phyloP scores from a whole-genome alignment of 2,329 filamentous ascomycete genomes.

The Podosphaera leucotricha region DNA sequence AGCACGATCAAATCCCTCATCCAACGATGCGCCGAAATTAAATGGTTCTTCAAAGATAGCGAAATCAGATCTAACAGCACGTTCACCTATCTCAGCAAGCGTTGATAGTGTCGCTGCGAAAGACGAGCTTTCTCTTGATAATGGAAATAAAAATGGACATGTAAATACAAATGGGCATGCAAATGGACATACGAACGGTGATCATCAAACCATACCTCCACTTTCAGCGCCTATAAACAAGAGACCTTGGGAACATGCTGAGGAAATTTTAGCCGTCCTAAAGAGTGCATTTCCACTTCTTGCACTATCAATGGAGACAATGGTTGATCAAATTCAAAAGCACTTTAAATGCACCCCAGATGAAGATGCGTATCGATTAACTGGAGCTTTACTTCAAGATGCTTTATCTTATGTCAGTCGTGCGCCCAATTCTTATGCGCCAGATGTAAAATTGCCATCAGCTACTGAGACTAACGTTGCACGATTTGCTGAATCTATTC shows the following conservation, averaged over 20 bases:
- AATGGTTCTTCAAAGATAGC: conserved; percentile 13
- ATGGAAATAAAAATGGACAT: conserved; percentile 14
- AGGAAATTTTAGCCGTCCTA: conserved; percentile 82
- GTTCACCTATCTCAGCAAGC: conserved; percentile 19
- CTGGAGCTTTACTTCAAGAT: conserved; percentile 93
- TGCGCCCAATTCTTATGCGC: conserved; percentile 65
- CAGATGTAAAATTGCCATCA: conserved; percentile 69
- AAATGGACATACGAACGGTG: too few species aligned
- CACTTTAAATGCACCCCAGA: conserved; percentile 98
- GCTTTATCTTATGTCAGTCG: conserved; percentile 79
- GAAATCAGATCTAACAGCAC: conserved; percentile 10
- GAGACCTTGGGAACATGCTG: conserved; percentile 87
- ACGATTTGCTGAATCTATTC: conserved; percentile 83
- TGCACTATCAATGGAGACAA: conserved; percentile 95
- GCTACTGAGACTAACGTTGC: conserved; percentile 94
- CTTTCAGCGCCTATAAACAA: conserved; percentile 24
- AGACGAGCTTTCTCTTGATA: conserved; percentile 12
- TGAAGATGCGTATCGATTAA: conserved; percentile 89
- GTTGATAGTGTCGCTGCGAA: conserved; percentile 17
- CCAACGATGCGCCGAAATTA: conserved; percentile 10
- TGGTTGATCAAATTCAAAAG: conserved; percentile 97
- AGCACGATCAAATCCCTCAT: conserved; percentile 3
- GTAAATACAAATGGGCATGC: conserved; percentile 13
- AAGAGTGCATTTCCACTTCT: conserved; percentile 94
- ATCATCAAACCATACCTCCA: conserved; percentile 24